These are phyloP conservation scores for Pugionium dolabratum DNA, from an alignment of 345 rosid genomes.

Conservation along the genomic window DNA sequence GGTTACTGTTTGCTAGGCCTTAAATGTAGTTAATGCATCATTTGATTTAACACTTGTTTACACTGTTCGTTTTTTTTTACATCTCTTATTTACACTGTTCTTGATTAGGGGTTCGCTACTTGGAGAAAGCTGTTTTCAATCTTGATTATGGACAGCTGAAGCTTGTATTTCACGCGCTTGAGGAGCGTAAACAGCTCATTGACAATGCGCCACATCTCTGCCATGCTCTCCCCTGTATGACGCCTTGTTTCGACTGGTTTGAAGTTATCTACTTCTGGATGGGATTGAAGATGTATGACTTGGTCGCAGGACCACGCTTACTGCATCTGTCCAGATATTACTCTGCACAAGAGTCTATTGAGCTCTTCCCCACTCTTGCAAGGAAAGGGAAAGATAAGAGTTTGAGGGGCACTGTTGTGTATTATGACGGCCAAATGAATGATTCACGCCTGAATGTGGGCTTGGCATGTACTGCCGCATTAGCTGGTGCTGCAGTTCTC, in stretches of 20 bases:
- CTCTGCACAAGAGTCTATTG: slow-evolving; percentile 75
- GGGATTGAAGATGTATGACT: slow-evolving; percentile 94
- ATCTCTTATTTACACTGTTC: neutral
- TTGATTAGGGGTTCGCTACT: slow-evolving; percentile 77
- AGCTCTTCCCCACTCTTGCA: slow-evolving; percentile 94
- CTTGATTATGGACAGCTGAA: slow-evolving; percentile 92
- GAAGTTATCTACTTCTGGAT: slow-evolving; percentile 92
- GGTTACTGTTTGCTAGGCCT: neutral
- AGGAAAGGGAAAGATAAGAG: slow-evolving; percentile 63
- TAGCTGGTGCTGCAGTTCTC: slow-evolving; percentile 93
- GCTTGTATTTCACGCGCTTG: slow-evolving; percentile 95
- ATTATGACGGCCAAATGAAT: slow-evolving; percentile 99
- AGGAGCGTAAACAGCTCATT: slow-evolving; percentile 90
- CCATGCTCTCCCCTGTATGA: slow-evolving; percentile 97
- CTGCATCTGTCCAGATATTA: slow-evolving; percentile 90
- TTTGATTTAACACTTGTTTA: slow-evolving; percentile 1
- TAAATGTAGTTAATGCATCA: neutral
- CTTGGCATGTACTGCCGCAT: slow-evolving; percentile 85
- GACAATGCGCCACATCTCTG: slow-evolving; percentile 96
- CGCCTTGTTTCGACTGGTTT: slow-evolving; percentile 96
- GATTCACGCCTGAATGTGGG: slow-evolving; percentile 90
- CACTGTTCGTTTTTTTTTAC: neutral
- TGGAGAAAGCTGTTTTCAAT: slow-evolving; percentile 97
- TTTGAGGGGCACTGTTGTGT: slow-evolving; percentile 89
- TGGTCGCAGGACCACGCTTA: slow-evolving; percentile 85